Evolutionary conservation across 768 basidiomycete species (phyloP), one percentile per base, ranked within the genome.

Genomic region (Lactifluus hygrophoroides): DNA sequence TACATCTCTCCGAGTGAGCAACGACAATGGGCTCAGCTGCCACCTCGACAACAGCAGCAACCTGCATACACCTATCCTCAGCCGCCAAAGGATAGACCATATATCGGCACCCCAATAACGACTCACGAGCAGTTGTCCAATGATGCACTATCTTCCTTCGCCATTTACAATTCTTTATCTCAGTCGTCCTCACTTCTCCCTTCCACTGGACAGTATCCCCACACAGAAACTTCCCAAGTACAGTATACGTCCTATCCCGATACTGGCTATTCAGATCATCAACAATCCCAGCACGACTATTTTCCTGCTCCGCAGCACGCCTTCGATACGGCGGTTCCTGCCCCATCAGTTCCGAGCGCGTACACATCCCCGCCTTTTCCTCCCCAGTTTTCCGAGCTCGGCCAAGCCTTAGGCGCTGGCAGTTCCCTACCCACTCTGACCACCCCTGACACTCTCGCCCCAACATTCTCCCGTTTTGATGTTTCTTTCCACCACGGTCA

Each of bases 171-270:
- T 37, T 54, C 45, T 2, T 42, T 60, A 17, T 32, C 59, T 19
- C 59, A 38, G 13, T 27, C 59, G 4, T 56, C 59, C 43, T 40
- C 59, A 25, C 49, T 56, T 14, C 10, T 51, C 35, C 54, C 54
- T 34, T 40, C 59, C 7, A 13, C 48, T 6, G 23, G 14, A 19
- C 59, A 51, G 23, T 60, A 56, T 28, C 49, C 59, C 32, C 27
- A 16, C 14, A 11, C 48, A 14, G 34, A 55, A 30, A 25, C 53
- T 3, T 16, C 53, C 34, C 58, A 49, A 30, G 8, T 44, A 7
- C 54, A 48, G 13, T 55, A 60, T 38, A 1, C 58, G 16, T n/a
- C 54, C 37, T 60, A 56, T 35, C 5, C 54, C 35, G 23, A 45
- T 21, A 35, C 54, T 30, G 7, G 49, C 54, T 60, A 51, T 28